Evolutionary conservation across 345 rosid species (phyloP), one percentile per base, ranked within the genome.

Genomic region (Corchorus olitorius): DNA sequence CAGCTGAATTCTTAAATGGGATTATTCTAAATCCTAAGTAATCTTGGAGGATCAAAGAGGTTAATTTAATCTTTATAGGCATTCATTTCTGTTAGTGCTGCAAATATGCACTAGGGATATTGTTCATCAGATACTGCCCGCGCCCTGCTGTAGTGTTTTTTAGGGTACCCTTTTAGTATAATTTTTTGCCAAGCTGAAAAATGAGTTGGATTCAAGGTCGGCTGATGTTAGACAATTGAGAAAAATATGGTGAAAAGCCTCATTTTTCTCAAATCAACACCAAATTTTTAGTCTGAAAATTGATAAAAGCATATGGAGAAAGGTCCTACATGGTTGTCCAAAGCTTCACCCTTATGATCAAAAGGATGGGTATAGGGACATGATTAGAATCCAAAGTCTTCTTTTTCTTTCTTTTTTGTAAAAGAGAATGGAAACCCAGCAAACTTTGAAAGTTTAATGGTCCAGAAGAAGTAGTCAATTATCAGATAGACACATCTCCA

Each of bases 381-480:
- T 54, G 22, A 45, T 72, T 13, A 76, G 82, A 79, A 79, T 79
- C 77, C 80, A 75, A 70, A 75, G 77, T 66, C 22, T 27, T 27
- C 27, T 27, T 27, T 27, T 27, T 27, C 27, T 27, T 27, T 27
- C 27, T 27, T 27, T 27, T 27, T 27, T 27, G 27, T 27, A 27
- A 76, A 66, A 65, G 41, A 19, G 14, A 49, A 33, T 3, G 43
- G 6, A 67, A 72, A 37, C 75, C 50, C 33, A 22, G 43, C 54
- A 22, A 77, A 39, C 72, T 72, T 63, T 41, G 16, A 14, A n/a
- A 45, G 19, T 64, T 53, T 17, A 6, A 69, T 49, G 59, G 58
- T 69, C 58, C 73, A 69, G n/a, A 77, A 48, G 66, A 58, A 19
- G 8, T 60, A 65, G 52, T 54, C 16, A n/a, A 64, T 65, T 33